These are phyloP conservation scores for Apostasia shenzhenica DNA, from an alignment of 106 monocot species.

Conservation along the genomic window DNA sequence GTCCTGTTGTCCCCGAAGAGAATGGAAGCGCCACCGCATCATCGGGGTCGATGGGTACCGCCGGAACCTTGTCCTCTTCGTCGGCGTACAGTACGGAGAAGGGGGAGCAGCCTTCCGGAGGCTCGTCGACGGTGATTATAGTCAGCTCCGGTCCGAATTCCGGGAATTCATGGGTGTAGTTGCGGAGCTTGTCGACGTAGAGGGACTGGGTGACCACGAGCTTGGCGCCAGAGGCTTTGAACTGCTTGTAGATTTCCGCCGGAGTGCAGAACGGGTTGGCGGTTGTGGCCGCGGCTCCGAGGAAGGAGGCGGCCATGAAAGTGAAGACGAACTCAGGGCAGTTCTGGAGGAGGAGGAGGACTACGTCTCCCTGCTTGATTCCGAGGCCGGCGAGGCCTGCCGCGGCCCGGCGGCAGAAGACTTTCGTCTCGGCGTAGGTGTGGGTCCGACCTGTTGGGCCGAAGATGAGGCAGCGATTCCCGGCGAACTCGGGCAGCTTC, in stretches of 20 bases:
- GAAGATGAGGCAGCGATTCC: conserved; percentile 63
- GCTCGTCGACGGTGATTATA: conserved; percentile 49
- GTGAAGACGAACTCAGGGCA: conserved; percentile 59
- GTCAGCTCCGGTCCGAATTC: conserved; percentile 8
- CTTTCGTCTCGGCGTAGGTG: conserved; percentile 67
- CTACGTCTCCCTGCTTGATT: conserved; percentile 40
- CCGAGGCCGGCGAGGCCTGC: conserved; percentile 47
- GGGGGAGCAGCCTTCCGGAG: conserved; percentile 34
- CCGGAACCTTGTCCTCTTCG: conserved; percentile 17
- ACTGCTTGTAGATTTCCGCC: conserved; percentile 67
- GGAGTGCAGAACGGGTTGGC: conserved; percentile 89
- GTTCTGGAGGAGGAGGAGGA: conserved; percentile 85
- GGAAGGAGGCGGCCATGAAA: conserved; percentile 67
- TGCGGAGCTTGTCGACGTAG: conserved; percentile 60
- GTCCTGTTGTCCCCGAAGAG: conserved; percentile 90
- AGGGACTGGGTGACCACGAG: conserved; percentile 53
- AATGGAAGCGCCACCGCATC: conserved; percentile 76
- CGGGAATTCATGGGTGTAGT: background rate
- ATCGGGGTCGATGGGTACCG: conserved; percentile 29
- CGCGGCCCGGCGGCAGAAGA: conserved; percentile 45
- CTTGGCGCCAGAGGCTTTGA: conserved; percentile 33
- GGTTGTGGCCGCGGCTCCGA: conserved; percentile 64
- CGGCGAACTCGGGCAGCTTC: conserved; percentile 19
- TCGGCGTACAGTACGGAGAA: conserved; percentile 29
- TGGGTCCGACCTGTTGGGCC: conserved; percentile 37